Conservation (phyloP, 2,329 filamentous ascomycete genomes). For the Huntiella moniliformis region DNA sequence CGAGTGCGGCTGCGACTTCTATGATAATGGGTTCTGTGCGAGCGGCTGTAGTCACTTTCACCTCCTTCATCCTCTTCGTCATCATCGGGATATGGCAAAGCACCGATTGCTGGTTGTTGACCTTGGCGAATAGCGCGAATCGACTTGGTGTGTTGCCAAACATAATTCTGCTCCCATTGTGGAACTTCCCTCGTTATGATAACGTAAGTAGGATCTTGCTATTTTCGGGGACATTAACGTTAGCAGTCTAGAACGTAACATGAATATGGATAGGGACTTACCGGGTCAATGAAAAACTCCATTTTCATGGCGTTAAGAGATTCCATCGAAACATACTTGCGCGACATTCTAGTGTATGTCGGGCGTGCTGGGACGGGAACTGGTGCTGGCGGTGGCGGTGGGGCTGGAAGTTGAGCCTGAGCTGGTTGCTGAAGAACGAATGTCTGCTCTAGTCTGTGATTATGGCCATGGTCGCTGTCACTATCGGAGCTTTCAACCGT, state of each 20-base stretch:
- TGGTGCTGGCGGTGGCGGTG: no score
- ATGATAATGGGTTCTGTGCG: conserved; percentile 23
- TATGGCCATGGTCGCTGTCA: background rate
- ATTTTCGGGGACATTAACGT: background rate
- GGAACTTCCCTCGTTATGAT: conserved; percentile 57
- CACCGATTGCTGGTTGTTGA: background rate
- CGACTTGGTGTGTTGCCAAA: conserved; percentile 52
- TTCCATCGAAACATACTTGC: conserved; percentile 42
- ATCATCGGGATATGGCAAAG: background rate
- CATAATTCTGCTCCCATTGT: conserved; percentile 49
- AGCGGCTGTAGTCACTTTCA: conserved; percentile 22
- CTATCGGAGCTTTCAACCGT: background rate
- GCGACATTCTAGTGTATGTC: conserved; percentile 45
- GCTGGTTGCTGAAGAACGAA: background rate
- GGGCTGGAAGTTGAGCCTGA: background rate
- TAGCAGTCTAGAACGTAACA: background rate
- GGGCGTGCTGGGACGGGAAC: conserved; percentile 19
- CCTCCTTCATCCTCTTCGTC: conserved; percentile 17
- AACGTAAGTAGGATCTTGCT: conserved; percentile 46
- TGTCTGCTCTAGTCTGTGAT: background rate
- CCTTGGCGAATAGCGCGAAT: conserved; percentile 34
- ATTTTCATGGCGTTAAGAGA: conserved; percentile 36
- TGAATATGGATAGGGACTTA: conserved; percentile 19
- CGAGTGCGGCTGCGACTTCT: conserved; percentile 19
- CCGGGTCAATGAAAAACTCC: conserved; percentile 38